Base-by-base conservation (phyloP, 345 rosid genomes). In the Lumnitzera racemosa region DNA sequence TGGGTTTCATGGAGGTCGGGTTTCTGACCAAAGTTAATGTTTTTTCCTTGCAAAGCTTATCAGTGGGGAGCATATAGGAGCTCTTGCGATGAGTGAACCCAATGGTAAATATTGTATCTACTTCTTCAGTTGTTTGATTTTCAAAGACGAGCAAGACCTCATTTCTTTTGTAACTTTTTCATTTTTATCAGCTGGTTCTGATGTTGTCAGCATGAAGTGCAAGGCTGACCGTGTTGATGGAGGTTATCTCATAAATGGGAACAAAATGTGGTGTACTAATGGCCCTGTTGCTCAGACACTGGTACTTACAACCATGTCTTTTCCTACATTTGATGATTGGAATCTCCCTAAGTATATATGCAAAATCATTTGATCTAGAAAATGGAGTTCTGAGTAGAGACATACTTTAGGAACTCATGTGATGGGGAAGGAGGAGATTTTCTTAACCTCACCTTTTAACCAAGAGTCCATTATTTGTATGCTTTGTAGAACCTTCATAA, bases 241-340 rank as follows among this genome's bases (percentile, higher is more conserved):
- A 51, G 96, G 98, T 51, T 89, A 76, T 75, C 48, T 81, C 49
- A 56, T 89, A 58, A 89, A 83, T 67, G 96, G 98, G 66, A 89
- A 82, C 80, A 89, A 89, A 75, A 92, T 89, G 98, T 92, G 98
- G 96, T 92, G 98, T 79, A 92, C 96, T 29, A 92, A 92, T 82
- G 98, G 98, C 63, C 96, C 96, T 9, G 73, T 69, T 69, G 96
- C 98, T 75, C 86, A 89, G 78, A 92, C 98, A 54, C 69, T 92
- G 94, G 98, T 92, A 75, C 59, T 47, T 17, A 36, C 24, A 36
- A 7, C 51, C 17, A 48, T 31, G 59, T 66, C 9, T 27, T 24
- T 59, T 12, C 36, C 63, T 36, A 31, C 17, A 16, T 66, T 31
- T 14, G 24, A 36, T 43, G 10, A 13, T 46, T 16, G 16, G 58